Conservation (phyloP, 371 early-diverging fungal species). For the Mortierella sp. region DNA sequence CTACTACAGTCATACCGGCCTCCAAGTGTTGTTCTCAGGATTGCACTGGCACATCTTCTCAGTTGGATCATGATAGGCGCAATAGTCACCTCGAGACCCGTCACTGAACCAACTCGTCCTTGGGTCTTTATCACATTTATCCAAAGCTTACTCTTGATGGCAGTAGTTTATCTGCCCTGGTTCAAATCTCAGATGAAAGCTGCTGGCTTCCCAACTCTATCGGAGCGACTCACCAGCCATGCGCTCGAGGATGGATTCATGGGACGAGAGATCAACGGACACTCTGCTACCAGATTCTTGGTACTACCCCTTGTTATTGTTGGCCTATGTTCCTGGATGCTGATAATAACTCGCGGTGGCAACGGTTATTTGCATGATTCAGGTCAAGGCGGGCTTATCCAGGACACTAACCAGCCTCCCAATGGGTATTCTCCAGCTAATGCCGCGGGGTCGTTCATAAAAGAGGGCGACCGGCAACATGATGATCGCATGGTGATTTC, state of each 20-base stretch:
- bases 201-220: conserved; percentile 59
- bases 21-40: conserved; percentile 40
- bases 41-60: conserved; percentile 39
- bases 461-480: conserved; percentile 17
- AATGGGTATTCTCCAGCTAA: conserved; percentile 47
- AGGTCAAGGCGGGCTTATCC: conserved; percentile 32
- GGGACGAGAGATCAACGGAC: conserved; percentile 60
- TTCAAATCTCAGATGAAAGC: conserved; percentile 58
- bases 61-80: conserved; percentile 44
- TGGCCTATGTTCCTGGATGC: conserved; percentile 56
- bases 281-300: conserved; percentile 61
- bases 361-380: conserved; percentile 7
- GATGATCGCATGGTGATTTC: conserved; percentile 47
- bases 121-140: conserved; percentile 57
- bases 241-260: conserved; percentile 60
- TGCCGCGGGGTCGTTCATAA: conserved; percentile 33
- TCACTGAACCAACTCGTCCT: conserved; percentile 57
- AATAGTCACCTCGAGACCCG: conserved; percentile 33
- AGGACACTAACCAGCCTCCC: conserved; percentile 48
- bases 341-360: conserved; percentile 50
- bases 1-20: conserved; percentile 44
- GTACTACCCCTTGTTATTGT: conserved; percentile 64
- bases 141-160: conserved; percentile 60
- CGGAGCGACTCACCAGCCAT: conserved; percentile 56
- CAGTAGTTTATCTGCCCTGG: conserved; percentile 57